phyloP scores from a whole-genome alignment of 2,329 filamentous ascomycete genomes.

The Grosmannia clavigera region DNA sequence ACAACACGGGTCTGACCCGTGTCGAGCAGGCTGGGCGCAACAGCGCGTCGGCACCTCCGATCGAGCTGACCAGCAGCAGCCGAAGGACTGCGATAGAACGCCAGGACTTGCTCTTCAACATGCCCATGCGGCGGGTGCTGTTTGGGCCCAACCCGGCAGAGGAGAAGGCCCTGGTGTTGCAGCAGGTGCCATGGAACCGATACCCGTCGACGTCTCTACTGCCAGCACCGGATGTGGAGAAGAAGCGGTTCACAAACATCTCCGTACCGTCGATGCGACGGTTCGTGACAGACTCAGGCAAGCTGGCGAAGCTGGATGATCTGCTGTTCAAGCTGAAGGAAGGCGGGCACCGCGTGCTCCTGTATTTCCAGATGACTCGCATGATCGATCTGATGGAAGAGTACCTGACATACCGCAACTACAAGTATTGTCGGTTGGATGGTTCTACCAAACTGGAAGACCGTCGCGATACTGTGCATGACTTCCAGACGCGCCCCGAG shows the following conservation, averaged over 20 bases:
- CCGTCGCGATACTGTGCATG: conserved; percentile 85
- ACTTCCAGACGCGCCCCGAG: conserved; percentile 88
- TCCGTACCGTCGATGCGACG: conserved; percentile 90
- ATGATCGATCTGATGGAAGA: conserved; percentile 99
- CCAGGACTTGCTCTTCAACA: conserved; percentile 67
- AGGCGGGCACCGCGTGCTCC: conserved; percentile 78
- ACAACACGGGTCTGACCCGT: conserved; percentile 57
- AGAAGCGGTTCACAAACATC: conserved; percentile 80
- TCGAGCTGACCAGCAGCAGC: conserved; percentile 66
- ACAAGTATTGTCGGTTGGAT: conserved; percentile 94
- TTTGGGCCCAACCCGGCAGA: conserved; percentile 53
- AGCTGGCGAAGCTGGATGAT: conserved; percentile 81
- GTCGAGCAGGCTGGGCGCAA: conserved; percentile 74
- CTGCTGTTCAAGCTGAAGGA: conserved; percentile 84
- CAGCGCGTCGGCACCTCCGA: conserved; percentile 72
- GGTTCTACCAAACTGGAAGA: conserved; percentile 97
- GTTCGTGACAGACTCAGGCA: conserved; percentile 95
- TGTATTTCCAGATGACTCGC: conserved; percentile 99
- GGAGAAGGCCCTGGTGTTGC: conserved; percentile 63
- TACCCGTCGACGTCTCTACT: conserved; percentile 56
- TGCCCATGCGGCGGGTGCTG: conserved; percentile 58
- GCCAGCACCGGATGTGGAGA: conserved; percentile 67
- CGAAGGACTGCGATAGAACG: conserved; percentile 53
- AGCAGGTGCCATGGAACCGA: conserved; percentile 52
- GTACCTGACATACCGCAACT: conserved; percentile 96